Evolutionary conservation across 768 basidiomycete species (phyloP).

Genomic region (Sistotremastrum suecicum): DNA sequence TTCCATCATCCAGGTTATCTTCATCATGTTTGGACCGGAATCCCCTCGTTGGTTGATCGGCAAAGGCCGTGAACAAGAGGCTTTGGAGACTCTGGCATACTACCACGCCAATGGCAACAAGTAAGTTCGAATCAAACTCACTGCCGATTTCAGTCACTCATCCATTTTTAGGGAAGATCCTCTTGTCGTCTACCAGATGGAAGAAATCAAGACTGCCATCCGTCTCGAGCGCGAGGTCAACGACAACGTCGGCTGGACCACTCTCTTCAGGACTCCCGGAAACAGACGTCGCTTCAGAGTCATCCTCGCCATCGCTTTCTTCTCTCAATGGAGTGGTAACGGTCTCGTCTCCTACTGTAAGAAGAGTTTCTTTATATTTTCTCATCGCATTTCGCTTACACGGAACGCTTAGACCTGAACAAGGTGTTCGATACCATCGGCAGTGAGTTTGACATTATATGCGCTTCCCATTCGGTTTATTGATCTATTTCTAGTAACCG

Average conservation of each 20-base stretch:
- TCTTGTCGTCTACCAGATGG: neutral
- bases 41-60: conserved; percentile 24
- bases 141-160: too few species aligned
- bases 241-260: conserved; percentile 7
- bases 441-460: conserved; percentile 15
- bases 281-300: conserved; percentile 18
- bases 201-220: neutral
- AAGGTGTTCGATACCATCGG: conserved; percentile 12
- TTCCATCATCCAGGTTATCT: conserved; percentile 15
- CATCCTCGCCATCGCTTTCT: conserved; percentile 28
- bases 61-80: conserved; percentile 20
- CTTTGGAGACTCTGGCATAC: conserved; percentile 23
- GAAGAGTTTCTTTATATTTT: conserved; percentile 14
- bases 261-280: conserved; percentile 17
- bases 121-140: conserved; percentile 1
- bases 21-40: conserved; percentile 24
- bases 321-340: conserved; percentile 54
- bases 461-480: neutral
- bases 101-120: conserved; percentile 26
- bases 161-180: neutral
- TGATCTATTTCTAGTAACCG: neutral
- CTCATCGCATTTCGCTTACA: neutral
- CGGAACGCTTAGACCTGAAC: conserved; percentile 6
- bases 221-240: neutral
- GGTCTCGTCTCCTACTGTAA: conserved; percentile 24